Evolutionary conservation across 768 basidiomycete species (phyloP).

Genomic region (Royoungia palumana): DNA sequence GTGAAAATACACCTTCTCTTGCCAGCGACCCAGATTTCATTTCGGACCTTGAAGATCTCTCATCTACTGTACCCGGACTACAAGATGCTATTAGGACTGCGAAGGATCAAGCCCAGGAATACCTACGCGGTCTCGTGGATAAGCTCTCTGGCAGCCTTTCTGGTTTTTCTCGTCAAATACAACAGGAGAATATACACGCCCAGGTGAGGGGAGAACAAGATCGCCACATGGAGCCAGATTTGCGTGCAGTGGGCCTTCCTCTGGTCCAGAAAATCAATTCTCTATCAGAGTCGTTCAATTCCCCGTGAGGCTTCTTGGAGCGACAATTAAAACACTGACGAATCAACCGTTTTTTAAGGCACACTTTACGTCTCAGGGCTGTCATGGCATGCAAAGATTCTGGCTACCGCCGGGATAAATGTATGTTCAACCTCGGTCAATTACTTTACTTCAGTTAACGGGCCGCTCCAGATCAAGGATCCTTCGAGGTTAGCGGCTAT

Average conservation of each 20-base stretch:
- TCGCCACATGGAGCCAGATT: constrained; percentile 9
- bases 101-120: constrained; percentile 17
- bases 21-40: constrained; percentile 22
- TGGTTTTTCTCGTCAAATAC: constrained; percentile 9
- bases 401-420: neutral
- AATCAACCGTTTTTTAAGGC: constrained; percentile 5
- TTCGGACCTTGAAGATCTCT: constrained; percentile 18
- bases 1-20: constrained; percentile 17
- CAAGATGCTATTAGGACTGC: constrained; percentile 14
- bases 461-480: constrained; percentile 8
- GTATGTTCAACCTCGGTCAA: neutral
- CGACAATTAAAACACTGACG: neutral
- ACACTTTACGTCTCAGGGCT: constrained; percentile 15
- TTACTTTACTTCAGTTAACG: neutral
- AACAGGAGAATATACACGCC: constrained; percentile 12
- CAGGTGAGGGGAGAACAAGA: constrained; percentile 17
- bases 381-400: neutral
- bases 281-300: constrained; percentile 15
- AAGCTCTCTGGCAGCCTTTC: constrained; percentile 17
- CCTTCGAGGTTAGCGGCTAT: constrained; percentile 16
- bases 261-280: constrained; percentile 20
- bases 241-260: constrained; percentile 12
- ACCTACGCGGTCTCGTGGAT: constrained; percentile 16
- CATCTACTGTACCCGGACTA: constrained; percentile 10
- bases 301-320: constrained; percentile 10